Evolutionary conservation across 108 stramenopile genomes (phyloP).

Genomic region (Pseudonitzschia multiseries): DNA sequence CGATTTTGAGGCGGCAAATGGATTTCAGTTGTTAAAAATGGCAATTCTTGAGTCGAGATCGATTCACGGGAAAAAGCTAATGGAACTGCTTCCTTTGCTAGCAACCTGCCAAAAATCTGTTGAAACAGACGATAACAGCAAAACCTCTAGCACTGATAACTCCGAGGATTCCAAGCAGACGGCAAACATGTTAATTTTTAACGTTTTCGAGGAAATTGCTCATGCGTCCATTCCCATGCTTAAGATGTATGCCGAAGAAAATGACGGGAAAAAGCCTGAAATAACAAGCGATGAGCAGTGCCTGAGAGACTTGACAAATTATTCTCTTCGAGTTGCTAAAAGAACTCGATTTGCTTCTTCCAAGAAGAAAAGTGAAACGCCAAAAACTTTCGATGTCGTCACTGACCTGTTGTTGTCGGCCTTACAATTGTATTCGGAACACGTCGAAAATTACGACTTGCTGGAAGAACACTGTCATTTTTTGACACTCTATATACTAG

Average conservation of each 20-base stretch:
- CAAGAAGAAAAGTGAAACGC: conserved; percentile 15
- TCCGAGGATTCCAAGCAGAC: conserved; percentile 45
- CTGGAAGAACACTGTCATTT: conserved; percentile 81
- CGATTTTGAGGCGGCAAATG: conserved; percentile 89
- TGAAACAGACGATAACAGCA: conserved; percentile 27
- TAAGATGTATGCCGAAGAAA: conserved; percentile 46
- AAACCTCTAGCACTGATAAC: conserved; percentile 18
- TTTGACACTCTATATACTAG: conserved; percentile 78
- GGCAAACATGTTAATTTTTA: conserved; percentile 61
- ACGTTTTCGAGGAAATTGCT: conserved; percentile 80
- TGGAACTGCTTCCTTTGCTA: conserved; percentile 75
- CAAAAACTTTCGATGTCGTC: conserved; percentile 30
- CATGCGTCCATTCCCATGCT: conserved; percentile 66
- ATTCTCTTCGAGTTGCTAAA: conserved; percentile 49
- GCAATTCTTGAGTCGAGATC: conserved; percentile 70
- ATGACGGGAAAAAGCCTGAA: conserved; percentile 51
- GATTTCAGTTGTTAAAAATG: conserved; percentile 77
- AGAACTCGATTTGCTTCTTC: conserved; percentile 36
- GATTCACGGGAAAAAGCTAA: conserved; percentile 67
- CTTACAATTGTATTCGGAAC: conserved; percentile 90
- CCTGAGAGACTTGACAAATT: conserved; percentile 45
- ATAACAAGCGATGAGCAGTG: conserved; percentile 21
- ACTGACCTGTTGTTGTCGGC: conserved; percentile 78
- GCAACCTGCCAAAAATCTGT: conserved; percentile 49
- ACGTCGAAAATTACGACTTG: conserved; percentile 83